Conservation (phyloP, 768 basidiomycete genomes). For the Amanita thiersii region DNA sequence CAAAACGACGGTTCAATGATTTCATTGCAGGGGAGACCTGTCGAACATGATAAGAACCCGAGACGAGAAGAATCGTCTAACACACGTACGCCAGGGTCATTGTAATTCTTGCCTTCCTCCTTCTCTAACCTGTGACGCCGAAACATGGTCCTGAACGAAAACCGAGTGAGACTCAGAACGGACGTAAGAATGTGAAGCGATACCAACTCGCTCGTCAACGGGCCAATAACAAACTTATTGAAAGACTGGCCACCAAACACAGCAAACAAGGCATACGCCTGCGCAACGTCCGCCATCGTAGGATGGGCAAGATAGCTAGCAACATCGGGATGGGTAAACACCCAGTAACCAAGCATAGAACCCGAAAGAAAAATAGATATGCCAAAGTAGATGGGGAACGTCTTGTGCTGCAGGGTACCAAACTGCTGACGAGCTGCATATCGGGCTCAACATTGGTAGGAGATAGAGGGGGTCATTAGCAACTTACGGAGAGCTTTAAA, state of each 20-base stretch:
- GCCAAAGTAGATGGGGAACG: slow-evolving; percentile 69
- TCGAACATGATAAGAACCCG: no score
- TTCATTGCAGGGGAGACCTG: slow-evolving; percentile 68
- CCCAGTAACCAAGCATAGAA: slow-evolving; percentile 50
- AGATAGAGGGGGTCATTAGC: not conserved
- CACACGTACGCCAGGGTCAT: slow-evolving; percentile 55
- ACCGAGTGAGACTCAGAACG: not conserved
- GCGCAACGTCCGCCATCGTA: slow-evolving; percentile 50
- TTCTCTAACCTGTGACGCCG: slow-evolving; percentile 67
- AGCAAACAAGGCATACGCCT: slow-evolving; percentile 47
- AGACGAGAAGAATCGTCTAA: slow-evolving; percentile 6
- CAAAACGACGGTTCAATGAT: slow-evolving; percentile 58
- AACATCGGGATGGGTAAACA: slow-evolving; percentile 48
- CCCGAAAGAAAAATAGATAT: slow-evolving; percentile 48
- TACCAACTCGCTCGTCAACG: slow-evolving; percentile 58
- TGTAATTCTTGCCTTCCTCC: slow-evolving; percentile 59
- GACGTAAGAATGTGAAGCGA: not conserved
- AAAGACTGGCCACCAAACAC: slow-evolving; percentile 41
- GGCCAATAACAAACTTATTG: slow-evolving; percentile 68
- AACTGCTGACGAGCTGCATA: slow-evolving; percentile 66
- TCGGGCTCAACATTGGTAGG: slow-evolving; percentile 2
- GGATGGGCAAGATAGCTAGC: slow-evolving; percentile 37
- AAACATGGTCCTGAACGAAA: slow-evolving; percentile 56
- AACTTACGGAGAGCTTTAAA: slow-evolving; percentile 51
- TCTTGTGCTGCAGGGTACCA: slow-evolving; percentile 62